Conservation (phyloP, 2,329 filamentous ascomycete genomes). For the Colletotrichum echinochloae region DNA sequence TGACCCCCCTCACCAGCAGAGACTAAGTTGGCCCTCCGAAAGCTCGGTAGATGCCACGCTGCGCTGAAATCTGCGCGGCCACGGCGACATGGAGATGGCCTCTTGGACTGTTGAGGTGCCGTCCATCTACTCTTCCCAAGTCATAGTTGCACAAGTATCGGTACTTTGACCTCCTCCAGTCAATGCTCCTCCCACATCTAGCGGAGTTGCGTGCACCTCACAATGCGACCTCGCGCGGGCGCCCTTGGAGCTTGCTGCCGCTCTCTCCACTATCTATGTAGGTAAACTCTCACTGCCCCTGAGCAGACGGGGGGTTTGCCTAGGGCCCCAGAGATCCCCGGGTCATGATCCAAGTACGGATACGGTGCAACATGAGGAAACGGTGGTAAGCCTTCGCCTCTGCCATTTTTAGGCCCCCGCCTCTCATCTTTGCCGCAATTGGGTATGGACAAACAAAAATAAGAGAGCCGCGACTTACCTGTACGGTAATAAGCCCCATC, state of each 20-base stretch:
- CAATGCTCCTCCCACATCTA: slow-evolving; percentile 19
- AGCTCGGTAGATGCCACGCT: slow-evolving; percentile 29
- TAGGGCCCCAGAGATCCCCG: slow-evolving; percentile 21
- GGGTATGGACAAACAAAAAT: slow-evolving; percentile 36
- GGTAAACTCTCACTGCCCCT: slow-evolving; percentile 11
- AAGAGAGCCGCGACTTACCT: slow-evolving; percentile 21
- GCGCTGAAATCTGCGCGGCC: slow-evolving; percentile 27
- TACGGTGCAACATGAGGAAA: slow-evolving; percentile 18
- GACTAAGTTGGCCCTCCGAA: slow-evolving; percentile 29
- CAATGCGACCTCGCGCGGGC: slow-evolving; percentile 27
- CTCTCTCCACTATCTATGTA: background rate
- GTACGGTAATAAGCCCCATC: slow-evolving; percentile 8
- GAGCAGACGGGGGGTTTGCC: slow-evolving; percentile 8
- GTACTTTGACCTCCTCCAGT: slow-evolving; percentile 20
- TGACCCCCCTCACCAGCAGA: slow-evolving; percentile 14
- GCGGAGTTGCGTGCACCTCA: slow-evolving; percentile 19
- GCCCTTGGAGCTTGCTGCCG: slow-evolving; percentile 15
- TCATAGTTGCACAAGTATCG: slow-evolving; percentile 33
- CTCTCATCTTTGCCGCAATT: slow-evolving; percentile 17
- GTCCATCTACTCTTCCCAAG: slow-evolving; percentile 29
- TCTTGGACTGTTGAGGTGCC: slow-evolving; percentile 31
- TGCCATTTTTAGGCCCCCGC: slow-evolving; percentile 1
- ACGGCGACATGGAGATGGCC: slow-evolving; percentile 20
- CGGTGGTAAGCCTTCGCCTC: background rate
- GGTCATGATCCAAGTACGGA: slow-evolving; percentile 17